Base-by-base conservation (phyloP, 2,329 filamentous ascomycete species). In the Bretziella fagacearum region DNA sequence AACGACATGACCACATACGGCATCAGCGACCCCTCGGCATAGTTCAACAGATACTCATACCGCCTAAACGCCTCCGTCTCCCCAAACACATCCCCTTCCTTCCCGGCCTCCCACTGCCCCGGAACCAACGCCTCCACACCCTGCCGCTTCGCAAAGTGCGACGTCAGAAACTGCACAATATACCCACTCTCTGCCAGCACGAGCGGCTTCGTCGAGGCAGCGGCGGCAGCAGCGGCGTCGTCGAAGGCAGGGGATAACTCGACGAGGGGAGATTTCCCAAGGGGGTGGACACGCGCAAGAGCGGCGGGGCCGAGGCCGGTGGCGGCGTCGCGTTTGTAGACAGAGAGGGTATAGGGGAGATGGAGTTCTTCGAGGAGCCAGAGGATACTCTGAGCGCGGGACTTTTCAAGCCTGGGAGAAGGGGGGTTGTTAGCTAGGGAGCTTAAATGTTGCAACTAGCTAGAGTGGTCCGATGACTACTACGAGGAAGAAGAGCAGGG, bases 341-440 rank as follows among this genome's bases (percentile, higher is more conserved):
- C 70, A 57, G 89, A 76, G 49, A 95, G 64, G 52, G 87, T 75
- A 63, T 93, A 94, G 23, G 79, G 71, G 27, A 93, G 62, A 36
- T 81, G 71, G 52, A 91, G 77, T 61, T 89, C 84, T 59, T 91
- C 83, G 36, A 93, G 73, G 5, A 93, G 77, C 83, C 84, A 93
- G 37, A 91, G 66, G 50, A 89, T 81, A 52, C 84, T 77, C 61
- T 93, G 84, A 10, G 83, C 77, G 54, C 86, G 81, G 48, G 85
- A 93, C 55, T 81, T 69, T 55, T 89, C 74, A 51, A 93, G 79
- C 85, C 85, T 93, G 54, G 23, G 27, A 22, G 6, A 6, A 33
- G 22, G 18, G 13, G 27, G 11, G 23, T 18, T 6, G 17, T 8
- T 13, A 8, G 4, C 4, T 29, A 13, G 33, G 35, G 5, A 40